Percentiles rank a stretch among this genome's conserved stretches.
These are phyloP conservation scores for Thraustotheca clavata DNA, from an alignment of 352 stramenopile species.

Conservation along the genomic window DNA sequence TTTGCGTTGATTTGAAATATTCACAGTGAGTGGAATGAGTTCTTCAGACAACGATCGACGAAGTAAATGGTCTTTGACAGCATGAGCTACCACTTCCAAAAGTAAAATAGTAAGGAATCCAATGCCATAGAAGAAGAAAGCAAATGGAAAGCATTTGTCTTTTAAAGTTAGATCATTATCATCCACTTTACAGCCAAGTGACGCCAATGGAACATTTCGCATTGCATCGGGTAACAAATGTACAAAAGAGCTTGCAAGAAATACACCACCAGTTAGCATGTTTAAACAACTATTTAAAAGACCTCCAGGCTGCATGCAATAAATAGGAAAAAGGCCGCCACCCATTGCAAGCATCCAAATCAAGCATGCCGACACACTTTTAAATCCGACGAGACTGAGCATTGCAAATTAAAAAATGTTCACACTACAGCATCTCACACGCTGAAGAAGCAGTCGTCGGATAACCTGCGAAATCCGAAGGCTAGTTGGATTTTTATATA, in stretches of 20 bases:
- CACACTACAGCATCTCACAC: too few relatives aligned
- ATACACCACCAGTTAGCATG: conserved; percentile 73
- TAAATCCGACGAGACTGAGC: conserved; percentile 46
- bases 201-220: conserved; percentile 44
- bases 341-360: conserved; percentile 51
- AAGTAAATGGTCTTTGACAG: conserved; percentile 38
- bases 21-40: conserved; percentile 27
- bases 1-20: background rate
- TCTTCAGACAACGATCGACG: conserved; percentile 24
- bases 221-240: conserved; percentile 72
- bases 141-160: conserved; percentile 48
- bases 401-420: conserved; percentile 11
- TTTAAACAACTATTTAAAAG: conserved; percentile 54
- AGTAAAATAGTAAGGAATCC: conserved; percentile 71
- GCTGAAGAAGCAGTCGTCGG: conserved; percentile 7
- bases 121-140: conserved; percentile 72
- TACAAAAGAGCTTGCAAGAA: conserved; percentile 67
- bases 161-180: too few relatives aligned
- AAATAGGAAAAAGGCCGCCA: conserved; percentile 44
- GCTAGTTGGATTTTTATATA: too few relatives aligned
- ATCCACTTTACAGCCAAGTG: conserved; percentile 37
- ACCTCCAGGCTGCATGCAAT: conserved; percentile 30
- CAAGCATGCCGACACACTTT: conserved; percentile 41
- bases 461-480: background rate
- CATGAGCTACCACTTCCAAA: conserved; percentile 58